Percentiles rank a stretch among this genome's conserved stretches.
Evolutionary conservation across 305 asterid species (phyloP).

Genomic region (Fraxinus latifolia): DNA sequence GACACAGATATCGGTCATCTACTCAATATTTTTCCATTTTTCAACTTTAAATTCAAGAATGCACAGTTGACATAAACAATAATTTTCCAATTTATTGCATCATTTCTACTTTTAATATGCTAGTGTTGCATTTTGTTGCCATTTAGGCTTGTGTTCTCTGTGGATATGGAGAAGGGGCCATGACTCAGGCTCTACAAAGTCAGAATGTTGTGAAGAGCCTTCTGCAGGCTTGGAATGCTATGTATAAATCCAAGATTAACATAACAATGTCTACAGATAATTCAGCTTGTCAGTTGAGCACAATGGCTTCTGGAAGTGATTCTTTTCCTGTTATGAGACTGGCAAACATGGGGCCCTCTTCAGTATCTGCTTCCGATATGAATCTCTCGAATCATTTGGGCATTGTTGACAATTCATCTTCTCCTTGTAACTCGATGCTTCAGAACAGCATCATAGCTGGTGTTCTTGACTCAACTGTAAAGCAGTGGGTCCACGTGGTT

Average conservation of each 20-base stretch:
- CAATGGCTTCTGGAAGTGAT: constrained; percentile 23
- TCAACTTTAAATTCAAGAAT: background rate
- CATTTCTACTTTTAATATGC: background rate
- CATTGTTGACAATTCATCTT: constrained; percentile 6
- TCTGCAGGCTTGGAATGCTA: constrained; percentile 25
- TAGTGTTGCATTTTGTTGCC: constrained; percentile 7
- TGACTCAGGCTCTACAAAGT: constrained; percentile 34
- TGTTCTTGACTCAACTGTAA: constrained; percentile 24
- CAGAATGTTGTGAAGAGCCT: constrained; percentile 29
- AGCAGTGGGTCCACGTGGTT: constrained; percentile 41
- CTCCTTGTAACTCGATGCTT: background rate
- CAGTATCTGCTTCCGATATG: background rate
- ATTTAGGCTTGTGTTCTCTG: constrained; percentile 36
- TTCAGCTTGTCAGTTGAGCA: constrained; percentile 1
- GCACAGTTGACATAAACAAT: background rate
- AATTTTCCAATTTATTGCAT: background rate
- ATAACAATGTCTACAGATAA: background rate
- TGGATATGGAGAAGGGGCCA: constrained; percentile 39
- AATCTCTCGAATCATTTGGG: constrained; percentile 8
- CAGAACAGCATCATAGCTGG: constrained; percentile 27
- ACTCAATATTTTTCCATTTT: background rate
- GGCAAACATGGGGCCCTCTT: constrained; percentile 8
- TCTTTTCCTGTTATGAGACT: constrained; percentile 19
- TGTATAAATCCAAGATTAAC: constrained; percentile 2
- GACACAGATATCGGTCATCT: background rate